Evolutionary conservation across 306 rosid genomes (phyloP), one percentile per base, ranked within the genome.

Genomic region (Aeschynomene evenia): DNA sequence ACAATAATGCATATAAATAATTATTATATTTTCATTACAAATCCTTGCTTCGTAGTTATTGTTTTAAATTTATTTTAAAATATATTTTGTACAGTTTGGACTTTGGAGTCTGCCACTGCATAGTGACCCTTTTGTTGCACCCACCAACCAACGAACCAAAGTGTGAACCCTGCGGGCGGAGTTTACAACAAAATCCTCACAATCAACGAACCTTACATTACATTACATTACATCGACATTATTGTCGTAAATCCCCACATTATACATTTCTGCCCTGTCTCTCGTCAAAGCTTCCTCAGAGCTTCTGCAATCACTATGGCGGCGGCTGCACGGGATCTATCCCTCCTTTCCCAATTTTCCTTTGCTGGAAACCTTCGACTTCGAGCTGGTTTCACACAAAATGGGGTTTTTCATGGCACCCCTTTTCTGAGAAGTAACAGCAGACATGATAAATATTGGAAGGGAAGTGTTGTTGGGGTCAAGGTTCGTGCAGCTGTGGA

Each of bases 401-500:
- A 71, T 24, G 39, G 56, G 28, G 75, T 68, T 50, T 66, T 71
- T 11, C 81, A 78, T 11, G 78, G 80, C 0, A 6, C 14, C 14
- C 78, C 69, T 36, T 66, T 43, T 13, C n/a, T 57, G 79, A 21
- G n/a, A n/a, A n/a, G n/a, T n/a, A n/a, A 63, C 28, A 53, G 54
- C 40, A 63, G 67, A 71, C n/a, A n/a, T n/a, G 63, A 76, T 50
- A 84, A 82, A 53, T 29, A n/a, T n/a, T n/a, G 63, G 86, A 84
- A 54, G 81, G 68, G 71, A 18, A 73, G 59, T 15, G 45, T 63
- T 29, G 77, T 63, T 29, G 77, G 84, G 63, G 15, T 26, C 22
- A 75, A 82, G 76, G 83, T 75, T 52, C 62, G 70, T 60, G 90
- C 96, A 11, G 62, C 66, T 20, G 77, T 78, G 33, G 79, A 83